Evolutionary conservation across 1,284 basidiomycete genomes (phyloP).

Genomic region (Athelia psychrophila): DNA sequence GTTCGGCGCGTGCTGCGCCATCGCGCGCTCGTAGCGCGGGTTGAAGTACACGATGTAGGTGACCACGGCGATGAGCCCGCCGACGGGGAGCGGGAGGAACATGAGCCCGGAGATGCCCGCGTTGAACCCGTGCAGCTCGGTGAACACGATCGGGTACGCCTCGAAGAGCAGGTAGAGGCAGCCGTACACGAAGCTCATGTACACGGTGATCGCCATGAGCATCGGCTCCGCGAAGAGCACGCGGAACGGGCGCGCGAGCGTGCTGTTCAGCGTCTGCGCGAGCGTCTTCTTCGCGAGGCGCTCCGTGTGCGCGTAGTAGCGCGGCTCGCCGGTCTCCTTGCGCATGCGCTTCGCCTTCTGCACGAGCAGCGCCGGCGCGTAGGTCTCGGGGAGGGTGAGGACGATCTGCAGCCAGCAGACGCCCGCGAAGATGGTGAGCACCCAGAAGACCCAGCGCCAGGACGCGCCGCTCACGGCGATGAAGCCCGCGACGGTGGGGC

Average conservation of each 20-base stretch:
- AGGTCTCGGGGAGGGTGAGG: slow-evolving; percentile 78
- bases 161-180: slow-evolving; percentile 61
- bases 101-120: slow-evolving; percentile 47
- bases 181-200: slow-evolving; percentile 64
- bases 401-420: slow-evolving; percentile 49
- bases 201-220: slow-evolving; percentile 67
- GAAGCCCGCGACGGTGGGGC: slow-evolving; percentile 65
- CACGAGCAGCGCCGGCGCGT: slow-evolving; percentile 49
- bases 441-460: slow-evolving; percentile 81
- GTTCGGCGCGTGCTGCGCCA: slow-evolving; percentile 42
- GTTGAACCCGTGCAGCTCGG: slow-evolving; percentile 48
- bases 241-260: slow-evolving; percentile 61
- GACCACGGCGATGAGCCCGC: slow-evolving; percentile 44
- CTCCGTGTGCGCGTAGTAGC: slow-evolving; percentile 58
- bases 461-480: slow-evolving; percentile 43
- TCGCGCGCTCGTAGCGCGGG: slow-evolving; percentile 46
- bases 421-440: slow-evolving; percentile 62
- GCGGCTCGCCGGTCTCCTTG: slow-evolving; percentile 58
- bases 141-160: slow-evolving; percentile 59
- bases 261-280: slow-evolving; percentile 41
- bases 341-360: slow-evolving; percentile 40
- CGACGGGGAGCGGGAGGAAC: slow-evolving; percentile 54
- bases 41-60: slow-evolving; percentile 51
- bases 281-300: slow-evolving; percentile 30
- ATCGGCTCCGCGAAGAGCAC: slow-evolving; percentile 78